These are phyloP conservation scores for Fusarium avenaceum DNA, from an alignment of 2,329 filamentous ascomycete genomes.

Conservation along the genomic window DNA sequence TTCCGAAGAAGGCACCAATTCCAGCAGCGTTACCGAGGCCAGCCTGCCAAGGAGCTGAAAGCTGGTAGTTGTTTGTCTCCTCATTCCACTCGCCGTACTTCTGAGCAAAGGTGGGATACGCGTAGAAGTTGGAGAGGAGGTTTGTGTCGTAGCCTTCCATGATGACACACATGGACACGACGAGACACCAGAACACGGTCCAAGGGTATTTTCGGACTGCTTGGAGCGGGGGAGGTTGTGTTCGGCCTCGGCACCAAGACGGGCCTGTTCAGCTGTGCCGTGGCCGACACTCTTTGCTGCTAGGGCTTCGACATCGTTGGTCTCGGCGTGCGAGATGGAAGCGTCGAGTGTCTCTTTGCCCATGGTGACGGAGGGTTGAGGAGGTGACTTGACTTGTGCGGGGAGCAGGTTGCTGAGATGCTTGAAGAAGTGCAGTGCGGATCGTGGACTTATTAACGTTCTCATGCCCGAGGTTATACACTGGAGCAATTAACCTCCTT, in stretches of 20 bases:
- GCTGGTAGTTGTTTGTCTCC: conserved; percentile 50
- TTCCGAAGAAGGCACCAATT: conserved; percentile 64
- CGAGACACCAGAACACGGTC: conserved; percentile 56
- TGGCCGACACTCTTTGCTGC: conserved; percentile 7
- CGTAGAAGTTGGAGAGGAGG: conserved; percentile 56
- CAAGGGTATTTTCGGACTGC: conserved; percentile 52
- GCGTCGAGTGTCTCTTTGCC: conserved; percentile 17
- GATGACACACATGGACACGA: conserved; percentile 56
- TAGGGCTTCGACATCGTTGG: conserved; percentile 21
- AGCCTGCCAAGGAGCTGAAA: conserved; percentile 65
- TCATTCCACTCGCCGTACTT: conserved; percentile 51
- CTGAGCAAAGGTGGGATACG: conserved; percentile 49
- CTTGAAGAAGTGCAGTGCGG: conserved; percentile 1
- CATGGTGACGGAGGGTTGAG: conserved; percentile 3
- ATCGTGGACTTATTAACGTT: conserved; percentile 9
- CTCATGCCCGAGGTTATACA: conserved; percentile 31
- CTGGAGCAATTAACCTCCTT: conserved; percentile 10
- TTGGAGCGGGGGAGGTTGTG: conserved; percentile 47
- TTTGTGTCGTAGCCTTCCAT: conserved; percentile 60
- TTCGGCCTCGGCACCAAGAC: conserved; percentile 38
- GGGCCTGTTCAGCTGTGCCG: conserved; percentile 28
- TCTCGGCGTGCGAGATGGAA: conserved; percentile 25
- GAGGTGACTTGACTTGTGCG: neutral
- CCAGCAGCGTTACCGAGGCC: conserved; percentile 60
- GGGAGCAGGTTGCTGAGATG: neutral